A percentile compares a stretch with the other conserved stretches of the same genome.
phyloP scores from a whole-genome alignment of 108 stramenopile genomes.

The Fistulifera solaris region DNA sequence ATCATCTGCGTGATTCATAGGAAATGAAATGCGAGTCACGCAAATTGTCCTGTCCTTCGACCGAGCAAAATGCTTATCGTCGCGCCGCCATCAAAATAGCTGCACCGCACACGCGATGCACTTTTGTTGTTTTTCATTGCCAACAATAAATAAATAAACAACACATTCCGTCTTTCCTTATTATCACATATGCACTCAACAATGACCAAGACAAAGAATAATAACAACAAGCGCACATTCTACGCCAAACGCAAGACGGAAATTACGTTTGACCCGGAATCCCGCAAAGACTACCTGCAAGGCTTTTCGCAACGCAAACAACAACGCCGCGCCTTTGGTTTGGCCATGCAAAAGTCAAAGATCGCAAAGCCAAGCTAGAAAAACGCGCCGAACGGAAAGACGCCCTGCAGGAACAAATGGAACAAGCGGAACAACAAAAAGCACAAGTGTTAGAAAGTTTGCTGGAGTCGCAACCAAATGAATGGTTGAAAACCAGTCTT shows the following conservation, averaged over 20 bases:
- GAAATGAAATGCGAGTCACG: too few species aligned
- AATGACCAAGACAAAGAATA: too few species aligned
- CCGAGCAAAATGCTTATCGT: too few species aligned
- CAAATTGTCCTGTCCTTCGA: too few species aligned
- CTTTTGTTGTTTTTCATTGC: too few species aligned
- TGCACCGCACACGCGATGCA: too few species aligned
- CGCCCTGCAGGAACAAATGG: conserved; percentile 43
- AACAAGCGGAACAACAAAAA: conserved; percentile 65
- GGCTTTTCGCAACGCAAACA: conserved; percentile 71
- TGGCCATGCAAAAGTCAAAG: conserved; percentile 91
- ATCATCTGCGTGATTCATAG: too few species aligned
- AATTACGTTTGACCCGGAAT: conserved; percentile 66
- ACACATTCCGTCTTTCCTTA: too few species aligned
- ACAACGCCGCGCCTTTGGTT: conserved; percentile 72
- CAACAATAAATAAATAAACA: too few species aligned
- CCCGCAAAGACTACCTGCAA: conserved; percentile 49
- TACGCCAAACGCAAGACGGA: background rate
- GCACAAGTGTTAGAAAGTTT: conserved; percentile 22
- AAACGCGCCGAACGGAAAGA: conserved; percentile 45
- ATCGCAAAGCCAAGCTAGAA: conserved; percentile 64
- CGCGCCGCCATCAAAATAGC: too few species aligned
- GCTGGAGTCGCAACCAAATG: conserved; percentile 13
- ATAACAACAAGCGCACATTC: too few species aligned
- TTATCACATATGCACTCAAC: too few species aligned
- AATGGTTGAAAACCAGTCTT: conserved; percentile 7